Conservation (phyloP, 192 early-diverging fungal genomes). For the Rhizophagus sp. region DNA sequence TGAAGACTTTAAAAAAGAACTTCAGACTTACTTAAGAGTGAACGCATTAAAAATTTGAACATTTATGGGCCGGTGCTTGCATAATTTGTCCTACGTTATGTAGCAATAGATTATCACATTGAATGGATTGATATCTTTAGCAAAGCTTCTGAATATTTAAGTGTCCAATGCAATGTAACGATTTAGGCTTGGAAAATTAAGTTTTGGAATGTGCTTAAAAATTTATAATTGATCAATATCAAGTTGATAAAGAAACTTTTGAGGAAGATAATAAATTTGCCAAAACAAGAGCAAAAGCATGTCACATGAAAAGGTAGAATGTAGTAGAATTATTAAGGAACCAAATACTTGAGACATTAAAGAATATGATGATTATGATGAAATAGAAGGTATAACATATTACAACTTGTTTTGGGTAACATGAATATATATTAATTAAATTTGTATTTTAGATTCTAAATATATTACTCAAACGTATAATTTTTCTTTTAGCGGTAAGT, state of each 20-base stretch:
- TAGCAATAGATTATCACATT: not conserved
- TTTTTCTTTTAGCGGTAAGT: too few species aligned
- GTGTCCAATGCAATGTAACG: conserved; percentile 20
- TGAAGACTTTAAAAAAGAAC: not conserved
- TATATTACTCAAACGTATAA: too few species aligned
- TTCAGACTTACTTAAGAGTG: conserved; percentile 6
- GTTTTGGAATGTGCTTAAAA: conserved; percentile 15
- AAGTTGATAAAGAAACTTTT: conserved; percentile 10
- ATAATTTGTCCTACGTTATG: conserved; percentile 1
- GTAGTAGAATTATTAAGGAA: too few species aligned
- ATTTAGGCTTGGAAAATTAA: not conserved
- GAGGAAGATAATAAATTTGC: too few species aligned
- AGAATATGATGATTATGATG: too few species aligned
- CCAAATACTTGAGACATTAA: too few species aligned
- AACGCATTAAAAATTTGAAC: not conserved
- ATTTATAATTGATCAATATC: conserved; percentile 12
- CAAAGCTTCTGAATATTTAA: conserved; percentile 5
- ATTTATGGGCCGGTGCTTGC: conserved; percentile 7
- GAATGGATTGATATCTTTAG: conserved; percentile 9
- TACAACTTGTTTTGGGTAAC: too few species aligned
- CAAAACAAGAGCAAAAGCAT: too few species aligned
- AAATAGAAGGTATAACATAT: too few species aligned
- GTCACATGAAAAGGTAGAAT: too few species aligned
- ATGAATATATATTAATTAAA: too few species aligned
- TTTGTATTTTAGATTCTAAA: too few species aligned